phyloP scores from a whole-genome alignment of 208 protist genomes.

The Crithidia bombi region DNA sequence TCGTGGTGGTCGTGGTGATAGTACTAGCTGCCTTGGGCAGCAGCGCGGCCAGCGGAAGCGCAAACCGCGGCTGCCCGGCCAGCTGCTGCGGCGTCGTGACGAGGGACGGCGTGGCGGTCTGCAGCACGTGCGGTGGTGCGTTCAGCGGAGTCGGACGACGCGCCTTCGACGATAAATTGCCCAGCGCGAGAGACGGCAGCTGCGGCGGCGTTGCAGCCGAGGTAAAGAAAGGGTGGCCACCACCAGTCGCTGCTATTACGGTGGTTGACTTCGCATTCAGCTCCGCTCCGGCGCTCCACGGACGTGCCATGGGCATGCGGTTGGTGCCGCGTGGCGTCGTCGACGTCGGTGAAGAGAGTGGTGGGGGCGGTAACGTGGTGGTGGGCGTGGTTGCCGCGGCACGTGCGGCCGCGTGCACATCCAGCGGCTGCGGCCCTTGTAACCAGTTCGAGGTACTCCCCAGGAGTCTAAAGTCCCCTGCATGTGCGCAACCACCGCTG shows the following conservation, averaged over 20 bases:
- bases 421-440: conserved; percentile 32
- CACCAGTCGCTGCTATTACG: neutral
- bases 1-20: neutral
- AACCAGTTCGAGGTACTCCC: conserved; percentile 31
- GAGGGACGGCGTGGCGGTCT: conserved; percentile 22
- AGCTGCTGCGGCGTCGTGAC: conserved; percentile 22
- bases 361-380: neutral
- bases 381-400: neutral
- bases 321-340: neutral
- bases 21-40: too few species aligned
- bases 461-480: conserved; percentile 8
- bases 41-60: conserved; percentile 9
- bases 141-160: conserved; percentile 5
- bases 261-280: neutral
- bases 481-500: neutral
- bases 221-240: conserved; percentile 1
- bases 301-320: neutral
- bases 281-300: conserved; percentile 13
- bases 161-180: neutral
- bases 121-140: conserved; percentile 11
- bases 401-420: conserved; percentile 22
- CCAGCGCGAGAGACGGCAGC: conserved; percentile 14
- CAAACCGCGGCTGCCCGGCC: conserved; percentile 9
- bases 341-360: conserved; percentile 1
- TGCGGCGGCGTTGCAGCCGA: conserved; percentile 1